Conservation (phyloP, 2,329 filamentous ascomycete genomes). For the Diaporthe sp. region DNA sequence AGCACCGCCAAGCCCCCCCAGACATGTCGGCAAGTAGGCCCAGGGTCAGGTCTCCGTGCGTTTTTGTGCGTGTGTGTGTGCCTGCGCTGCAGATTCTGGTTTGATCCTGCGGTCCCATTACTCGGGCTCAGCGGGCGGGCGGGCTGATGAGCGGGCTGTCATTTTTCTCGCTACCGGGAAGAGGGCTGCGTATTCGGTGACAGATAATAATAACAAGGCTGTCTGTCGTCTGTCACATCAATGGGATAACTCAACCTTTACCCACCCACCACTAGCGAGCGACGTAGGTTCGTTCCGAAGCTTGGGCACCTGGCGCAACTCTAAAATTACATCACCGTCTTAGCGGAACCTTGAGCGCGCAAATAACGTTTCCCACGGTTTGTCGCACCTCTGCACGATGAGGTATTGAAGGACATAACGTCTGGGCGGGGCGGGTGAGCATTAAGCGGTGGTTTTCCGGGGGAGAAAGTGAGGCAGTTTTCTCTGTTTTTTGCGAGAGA, state of each 20-base stretch:
- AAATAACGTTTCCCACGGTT: slow-evolving; percentile 16
- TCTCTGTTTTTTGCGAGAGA: neutral
- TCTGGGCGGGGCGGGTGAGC: neutral
- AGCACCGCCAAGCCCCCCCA: slow-evolving; percentile 23
- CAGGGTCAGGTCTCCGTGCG: neutral
- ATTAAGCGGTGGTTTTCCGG: neutral
- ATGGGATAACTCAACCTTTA: neutral
- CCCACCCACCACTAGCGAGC: neutral
- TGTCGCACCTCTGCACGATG: slow-evolving; percentile 20
- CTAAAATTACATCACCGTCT: slow-evolving; percentile 26
- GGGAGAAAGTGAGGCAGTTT: neutral
- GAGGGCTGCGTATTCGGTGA: neutral
- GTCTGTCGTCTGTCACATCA: slow-evolving; percentile 3
- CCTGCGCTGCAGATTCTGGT: neutral
- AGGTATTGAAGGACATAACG: neutral
- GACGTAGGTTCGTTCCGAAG: slow-evolving; percentile 24
- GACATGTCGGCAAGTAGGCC: slow-evolving; percentile 10
- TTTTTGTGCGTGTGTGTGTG: neutral
- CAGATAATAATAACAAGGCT: slow-evolving; percentile 10
- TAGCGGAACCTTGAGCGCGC: slow-evolving; percentile 15
- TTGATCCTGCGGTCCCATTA: slow-evolving; percentile 11
- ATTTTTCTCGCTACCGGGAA: neutral
- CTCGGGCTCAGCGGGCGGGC: neutral
- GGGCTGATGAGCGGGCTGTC: neutral
- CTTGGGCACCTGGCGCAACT: slow-evolving; percentile 17